Conservation (phyloP, 164 flowering plant species). For the Dillenia suffruticosa region DNA sequence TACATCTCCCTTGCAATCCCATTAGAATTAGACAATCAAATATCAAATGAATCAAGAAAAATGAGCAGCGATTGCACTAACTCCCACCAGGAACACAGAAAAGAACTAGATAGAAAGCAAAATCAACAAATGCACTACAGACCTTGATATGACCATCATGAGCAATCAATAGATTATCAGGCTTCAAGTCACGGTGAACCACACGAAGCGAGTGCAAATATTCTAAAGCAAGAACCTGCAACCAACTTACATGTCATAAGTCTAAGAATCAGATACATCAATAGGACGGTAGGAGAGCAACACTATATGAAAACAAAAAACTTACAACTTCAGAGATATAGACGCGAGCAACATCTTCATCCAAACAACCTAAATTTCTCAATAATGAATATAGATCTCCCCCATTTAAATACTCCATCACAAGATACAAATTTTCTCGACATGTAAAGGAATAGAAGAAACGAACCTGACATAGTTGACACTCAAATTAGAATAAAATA, state of each 20-base stretch:
- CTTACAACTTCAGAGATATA: constrained; percentile 99
- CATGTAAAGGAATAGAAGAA: constrained; percentile 99
- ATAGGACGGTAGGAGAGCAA: background rate
- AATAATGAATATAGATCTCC: constrained; percentile 95
- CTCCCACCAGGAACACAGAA: no score
- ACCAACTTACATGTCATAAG: background rate
- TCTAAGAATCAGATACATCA: background rate
- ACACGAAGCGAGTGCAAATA: constrained; percentile 88
- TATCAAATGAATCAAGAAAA: no score
- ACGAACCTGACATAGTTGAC: constrained; percentile 66
- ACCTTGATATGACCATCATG: constrained; percentile 99
- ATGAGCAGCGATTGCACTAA: no score
- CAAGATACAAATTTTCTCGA: constrained; percentile 94
- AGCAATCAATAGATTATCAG: constrained; percentile 96
- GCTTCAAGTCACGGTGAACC: constrained; percentile 98
- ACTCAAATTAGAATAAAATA: constrained; percentile 21
- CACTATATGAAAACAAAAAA: constrained; percentile 3
- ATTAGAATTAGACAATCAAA: no score
- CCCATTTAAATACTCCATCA: constrained; percentile 99
- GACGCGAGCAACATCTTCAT: constrained; percentile 94
- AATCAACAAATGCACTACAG: constrained; percentile 2
- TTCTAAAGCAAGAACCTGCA: constrained; percentile 97
- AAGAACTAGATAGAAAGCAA: background rate
- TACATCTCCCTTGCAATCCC: no score
- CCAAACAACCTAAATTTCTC: constrained; percentile 97